These are phyloP conservation scores for Kodamaea jinghongensis DNA, from an alignment of 805 yeast species.

Conservation along the genomic window DNA sequence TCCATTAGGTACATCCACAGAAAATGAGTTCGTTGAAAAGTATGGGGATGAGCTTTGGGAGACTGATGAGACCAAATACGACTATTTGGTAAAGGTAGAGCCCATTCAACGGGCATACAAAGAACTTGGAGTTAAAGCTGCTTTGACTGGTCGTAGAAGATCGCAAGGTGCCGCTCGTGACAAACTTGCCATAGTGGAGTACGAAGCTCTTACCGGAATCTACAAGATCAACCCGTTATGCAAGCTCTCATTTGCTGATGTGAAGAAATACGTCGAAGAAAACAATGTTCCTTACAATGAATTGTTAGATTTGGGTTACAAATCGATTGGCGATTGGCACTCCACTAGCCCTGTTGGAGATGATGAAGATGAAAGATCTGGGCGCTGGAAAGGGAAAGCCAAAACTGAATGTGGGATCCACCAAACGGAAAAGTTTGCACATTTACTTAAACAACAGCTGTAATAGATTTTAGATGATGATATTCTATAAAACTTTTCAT, in stretches of 20 bases:
- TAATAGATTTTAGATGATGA: constrained; percentile 9
- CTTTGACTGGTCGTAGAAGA: constrained; percentile 86
- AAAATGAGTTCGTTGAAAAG: constrained; percentile 57
- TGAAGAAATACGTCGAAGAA: constrained; percentile 62
- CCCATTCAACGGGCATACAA: constrained; percentile 84
- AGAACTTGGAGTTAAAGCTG: constrained; percentile 73
- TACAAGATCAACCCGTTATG: constrained; percentile 88
- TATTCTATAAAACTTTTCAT: neutral
- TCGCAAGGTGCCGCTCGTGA: constrained; percentile 88
- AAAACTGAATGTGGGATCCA: constrained; percentile 98
- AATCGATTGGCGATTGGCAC: constrained; percentile 94
- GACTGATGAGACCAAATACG: constrained; percentile 74
- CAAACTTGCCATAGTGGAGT: constrained; percentile 67
- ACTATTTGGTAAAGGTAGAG: constrained; percentile 86
- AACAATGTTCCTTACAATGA: constrained; percentile 83
- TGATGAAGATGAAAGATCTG: constrained; percentile 95
- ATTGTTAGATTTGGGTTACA: constrained; percentile 79
- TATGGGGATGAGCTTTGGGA: constrained; percentile 87
- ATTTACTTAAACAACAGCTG: constrained; percentile 38
- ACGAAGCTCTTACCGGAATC: constrained; percentile 66
- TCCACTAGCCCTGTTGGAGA: constrained; percentile 85
- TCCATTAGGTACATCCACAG: constrained; percentile 58
- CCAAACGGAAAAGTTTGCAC: constrained; percentile 69
- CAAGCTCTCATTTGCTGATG: constrained; percentile 75
- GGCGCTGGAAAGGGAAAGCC: constrained; percentile 90